Conservation (phyloP, 106 monocot species). For the Dioscorea dumetorum region DNA sequence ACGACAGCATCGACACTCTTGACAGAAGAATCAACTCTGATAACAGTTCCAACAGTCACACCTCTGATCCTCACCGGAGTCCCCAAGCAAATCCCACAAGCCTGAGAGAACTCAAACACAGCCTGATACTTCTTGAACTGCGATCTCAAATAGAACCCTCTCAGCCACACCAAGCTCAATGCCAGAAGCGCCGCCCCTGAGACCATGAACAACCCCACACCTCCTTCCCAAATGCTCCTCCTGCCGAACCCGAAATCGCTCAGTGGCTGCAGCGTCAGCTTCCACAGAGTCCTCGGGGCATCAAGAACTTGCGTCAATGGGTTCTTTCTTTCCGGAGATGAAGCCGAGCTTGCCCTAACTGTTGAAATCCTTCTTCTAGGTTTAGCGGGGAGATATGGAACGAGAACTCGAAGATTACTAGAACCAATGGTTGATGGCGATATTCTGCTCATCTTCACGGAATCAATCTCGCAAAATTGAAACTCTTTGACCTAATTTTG, state of each 20-base stretch:
- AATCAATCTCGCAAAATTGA: too few relatives aligned
- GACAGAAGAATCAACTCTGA: conserved; percentile 53
- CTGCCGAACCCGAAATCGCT: conserved; percentile 65
- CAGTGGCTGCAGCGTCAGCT: conserved; percentile 42
- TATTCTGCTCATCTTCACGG: background rate
- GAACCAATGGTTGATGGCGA: background rate
- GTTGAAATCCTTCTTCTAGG: background rate
- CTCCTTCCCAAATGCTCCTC: conserved; percentile 78
- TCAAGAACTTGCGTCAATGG: conserved; percentile 3
- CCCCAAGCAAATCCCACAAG: conserved; percentile 64
- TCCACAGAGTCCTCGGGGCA: conserved; percentile 30
- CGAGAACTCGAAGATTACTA: background rate
- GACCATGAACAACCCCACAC: conserved; percentile 59
- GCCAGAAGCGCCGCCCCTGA: conserved; percentile 45
- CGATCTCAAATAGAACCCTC: conserved; percentile 44
- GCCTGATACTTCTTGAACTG: conserved; percentile 60
- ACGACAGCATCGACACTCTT: conserved; percentile 56
- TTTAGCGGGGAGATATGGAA: conserved; percentile 2
- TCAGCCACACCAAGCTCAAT: conserved; percentile 57
- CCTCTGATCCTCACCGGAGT: conserved; percentile 69
- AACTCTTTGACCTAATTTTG: too few relatives aligned
- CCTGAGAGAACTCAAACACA: conserved; percentile 60
- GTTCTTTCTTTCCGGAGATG: conserved; percentile 1
- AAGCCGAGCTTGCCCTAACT: conserved; percentile 1
- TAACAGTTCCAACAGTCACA: conserved; percentile 61